Evolutionary conservation across 2,329 filamentous ascomycete species (phyloP), one percentile per base, ranked within the genome.

Genomic region (Claviceps sp.): DNA sequence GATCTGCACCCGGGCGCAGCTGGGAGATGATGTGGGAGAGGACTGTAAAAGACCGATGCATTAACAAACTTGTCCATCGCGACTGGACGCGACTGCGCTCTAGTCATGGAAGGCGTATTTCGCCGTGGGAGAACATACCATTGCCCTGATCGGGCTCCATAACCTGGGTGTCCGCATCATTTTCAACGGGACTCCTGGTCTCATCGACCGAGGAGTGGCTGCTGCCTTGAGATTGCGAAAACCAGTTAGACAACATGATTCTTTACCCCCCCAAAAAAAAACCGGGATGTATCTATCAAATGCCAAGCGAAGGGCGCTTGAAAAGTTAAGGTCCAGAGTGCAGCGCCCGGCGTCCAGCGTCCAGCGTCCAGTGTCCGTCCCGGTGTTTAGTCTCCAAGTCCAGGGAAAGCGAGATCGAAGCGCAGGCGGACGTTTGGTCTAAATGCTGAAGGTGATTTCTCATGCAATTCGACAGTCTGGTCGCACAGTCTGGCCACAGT

Each of bases 21-120:
- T 98, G 93, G 50, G 90, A 95, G 64, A 98, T 97, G 70, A 98
- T 95, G 71, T 97, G 91, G 54, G 83, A 87, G 59, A 98, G 85
- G 63, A 98, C 93, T 95, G 50, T 47, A 34, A 45, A 17, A 20
- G 37, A 42, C 34, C 34, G 22, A 29, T 9, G 9, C 3, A 44
- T 50, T 22, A 46, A 36, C 36, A 22, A 45, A 22, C 39, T 3
- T 4, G 23, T 50, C 17, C 17, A 36, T 11, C 17, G 36, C 26
- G 8, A 44, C 29, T 14, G 16, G 22, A 23, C 14, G 23, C 48
- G 20, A 14, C 4, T 29, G 29, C 8, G 26, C 26, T 29, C 26
- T 23, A 43, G 2, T 20, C 17, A 36, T n/a, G 9, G 7, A 6
- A 6, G 13, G 11, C 14, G 26, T 45, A 9, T 20, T 34, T 45